phyloP scores from a whole-genome alignment of 352 stramenopile genomes.

The Pythium insidiosum region DNA sequence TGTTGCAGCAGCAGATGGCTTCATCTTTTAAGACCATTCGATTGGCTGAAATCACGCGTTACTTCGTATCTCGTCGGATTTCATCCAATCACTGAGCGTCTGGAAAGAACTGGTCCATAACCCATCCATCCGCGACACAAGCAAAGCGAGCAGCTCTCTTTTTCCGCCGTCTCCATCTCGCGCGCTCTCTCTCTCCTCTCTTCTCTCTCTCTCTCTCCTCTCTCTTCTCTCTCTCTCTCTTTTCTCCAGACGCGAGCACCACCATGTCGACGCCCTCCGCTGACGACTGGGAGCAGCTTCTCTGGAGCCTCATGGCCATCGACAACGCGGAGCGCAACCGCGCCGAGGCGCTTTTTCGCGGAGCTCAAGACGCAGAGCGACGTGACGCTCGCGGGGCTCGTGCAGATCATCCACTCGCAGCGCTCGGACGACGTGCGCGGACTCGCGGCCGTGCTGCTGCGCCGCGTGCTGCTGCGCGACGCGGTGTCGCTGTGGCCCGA shows the following conservation, averaged over 20 bases:
- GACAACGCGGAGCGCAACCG: conserved; percentile 68
- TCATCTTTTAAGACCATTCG: not conserved
- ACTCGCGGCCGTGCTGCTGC: conserved; percentile 65
- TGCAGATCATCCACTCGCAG: conserved; percentile 47
- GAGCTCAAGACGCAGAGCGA: conserved; percentile 53
- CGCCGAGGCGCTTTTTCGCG: conserved; percentile 52
- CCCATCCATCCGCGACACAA: not conserved
- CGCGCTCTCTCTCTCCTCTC: no score
- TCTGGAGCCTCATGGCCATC: conserved; percentile 60
- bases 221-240: not conserved
- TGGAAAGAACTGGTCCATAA: conserved; percentile 21
- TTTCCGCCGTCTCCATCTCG: not conserved
- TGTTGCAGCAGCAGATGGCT: no score
- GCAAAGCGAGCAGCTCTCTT: conserved; percentile 15
- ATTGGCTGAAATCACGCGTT: conserved; percentile 15
- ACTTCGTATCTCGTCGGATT: conserved; percentile 1
- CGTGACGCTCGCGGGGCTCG: conserved; percentile 42
- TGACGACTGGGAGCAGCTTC: conserved; percentile 53
- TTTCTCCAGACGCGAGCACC: no score
- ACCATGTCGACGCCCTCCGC: conserved; percentile 7
- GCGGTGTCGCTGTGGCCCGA: conserved; percentile 70
- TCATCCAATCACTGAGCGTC: conserved; percentile 7
- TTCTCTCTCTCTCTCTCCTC: not conserved
- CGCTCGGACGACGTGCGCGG: conserved; percentile 60
- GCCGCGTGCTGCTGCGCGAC: conserved; percentile 68